phyloP scores from a whole-genome alignment of 208 protist genomes.

The Phytomonas francai region DNA sequence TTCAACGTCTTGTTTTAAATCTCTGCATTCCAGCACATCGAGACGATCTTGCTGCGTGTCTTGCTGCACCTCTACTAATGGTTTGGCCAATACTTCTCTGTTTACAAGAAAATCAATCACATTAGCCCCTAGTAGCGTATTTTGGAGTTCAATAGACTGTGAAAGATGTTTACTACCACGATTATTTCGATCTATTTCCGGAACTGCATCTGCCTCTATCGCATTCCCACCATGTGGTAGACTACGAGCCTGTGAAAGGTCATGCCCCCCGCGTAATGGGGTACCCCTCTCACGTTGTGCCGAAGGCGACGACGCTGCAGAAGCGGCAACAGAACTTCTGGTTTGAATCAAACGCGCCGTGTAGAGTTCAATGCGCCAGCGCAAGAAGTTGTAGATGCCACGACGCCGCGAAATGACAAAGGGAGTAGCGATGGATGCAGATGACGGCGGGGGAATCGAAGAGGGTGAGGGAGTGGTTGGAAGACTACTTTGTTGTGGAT shows the following conservation, averaged over 20 bases:
- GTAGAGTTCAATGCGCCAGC: slow-evolving; percentile 68
- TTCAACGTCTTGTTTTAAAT: slow-evolving; percentile 49
- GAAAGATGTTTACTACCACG: neutral
- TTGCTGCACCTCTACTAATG: slow-evolving; percentile 47
- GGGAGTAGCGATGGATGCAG: slow-evolving; percentile 14
- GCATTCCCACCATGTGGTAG: neutral
- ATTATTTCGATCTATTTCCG: neutral
- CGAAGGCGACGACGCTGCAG: neutral
- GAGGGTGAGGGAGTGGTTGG: neutral
- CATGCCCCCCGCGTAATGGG: neutral
- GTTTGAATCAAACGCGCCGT: slow-evolving; percentile 25
- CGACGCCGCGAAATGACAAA: slow-evolving; percentile 27
- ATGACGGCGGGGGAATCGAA: slow-evolving; percentile 2
- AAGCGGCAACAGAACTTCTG: neutral
- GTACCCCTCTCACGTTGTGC: neutral
- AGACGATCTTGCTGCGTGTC: slow-evolving; percentile 35
- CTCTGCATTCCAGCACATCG: slow-evolving; percentile 43
- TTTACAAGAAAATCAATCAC: neutral
- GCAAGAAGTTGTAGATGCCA: slow-evolving; percentile 59
- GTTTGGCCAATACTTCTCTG: slow-evolving; percentile 21
- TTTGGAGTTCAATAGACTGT: neutral
- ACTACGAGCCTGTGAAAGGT: neutral
- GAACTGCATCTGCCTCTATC: neutral
- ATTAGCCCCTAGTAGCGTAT: slow-evolving; percentile 27
- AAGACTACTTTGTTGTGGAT: slow-evolving; percentile 8